Evolutionary conservation across 1,284 basidiomycete species (phyloP).

Genomic region (Cryptococcus floricola): DNA sequence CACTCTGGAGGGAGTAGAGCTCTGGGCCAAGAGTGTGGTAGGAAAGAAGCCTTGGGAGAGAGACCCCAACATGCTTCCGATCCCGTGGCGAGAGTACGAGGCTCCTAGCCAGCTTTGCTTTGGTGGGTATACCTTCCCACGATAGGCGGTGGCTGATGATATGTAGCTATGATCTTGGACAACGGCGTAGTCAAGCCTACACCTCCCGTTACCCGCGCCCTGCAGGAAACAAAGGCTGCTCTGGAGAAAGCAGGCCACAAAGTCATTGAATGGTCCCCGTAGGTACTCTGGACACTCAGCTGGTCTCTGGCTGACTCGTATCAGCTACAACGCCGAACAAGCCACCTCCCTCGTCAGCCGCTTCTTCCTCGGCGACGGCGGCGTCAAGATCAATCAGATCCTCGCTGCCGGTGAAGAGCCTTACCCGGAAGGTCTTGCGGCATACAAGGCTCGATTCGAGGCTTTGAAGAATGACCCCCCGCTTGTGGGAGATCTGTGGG

Average conservation of each 20-base stretch:
- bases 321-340: slow-evolving; percentile 18
- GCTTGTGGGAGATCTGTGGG: slow-evolving; percentile 32
- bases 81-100: slow-evolving; percentile 62
- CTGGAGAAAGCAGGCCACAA: slow-evolving; percentile 64
- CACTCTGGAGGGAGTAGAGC: slow-evolving; percentile 58
- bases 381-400: slow-evolving; percentile 30
- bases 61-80: slow-evolving; percentile 62
- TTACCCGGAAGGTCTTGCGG: slow-evolving; percentile 27
- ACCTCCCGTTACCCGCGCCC: slow-evolving; percentile 64
- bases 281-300: not conserved
- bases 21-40: slow-evolving; percentile 57
- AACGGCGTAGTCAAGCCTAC: slow-evolving; percentile 63
- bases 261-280: slow-evolving; percentile 49
- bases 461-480: slow-evolving; percentile 17
- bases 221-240: slow-evolving; percentile 59
- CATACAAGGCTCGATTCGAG: slow-evolving; percentile 22
- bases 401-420: slow-evolving; percentile 29
- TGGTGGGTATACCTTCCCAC: slow-evolving; percentile 41
- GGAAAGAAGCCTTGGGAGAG: slow-evolving; percentile 62
- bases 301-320: not conserved
- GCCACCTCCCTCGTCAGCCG: slow-evolving; percentile 22
- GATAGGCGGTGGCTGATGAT: not conserved
- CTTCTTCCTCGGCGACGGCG: slow-evolving; percentile 41
- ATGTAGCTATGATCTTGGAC: slow-evolving; percentile 47
- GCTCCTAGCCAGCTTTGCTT: slow-evolving; percentile 61